These are phyloP conservation scores for Xylariaceae sp. DNA, from an alignment of 2,329 filamentous ascomycete species.

Conservation along the genomic window DNA sequence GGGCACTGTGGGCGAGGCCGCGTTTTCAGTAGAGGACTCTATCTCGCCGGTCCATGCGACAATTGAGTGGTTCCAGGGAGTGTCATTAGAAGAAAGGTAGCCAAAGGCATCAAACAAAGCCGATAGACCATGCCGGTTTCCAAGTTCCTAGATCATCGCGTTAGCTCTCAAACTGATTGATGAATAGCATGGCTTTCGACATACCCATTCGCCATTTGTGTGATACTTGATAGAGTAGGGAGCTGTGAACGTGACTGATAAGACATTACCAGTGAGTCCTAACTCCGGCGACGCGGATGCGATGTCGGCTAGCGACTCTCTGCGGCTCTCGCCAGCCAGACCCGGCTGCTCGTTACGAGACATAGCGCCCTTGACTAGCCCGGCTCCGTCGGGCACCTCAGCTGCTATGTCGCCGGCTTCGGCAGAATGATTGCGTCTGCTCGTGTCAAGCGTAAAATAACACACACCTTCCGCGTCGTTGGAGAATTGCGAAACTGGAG, in stretches of 20 bases:
- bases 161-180: slow-evolving; percentile 8
- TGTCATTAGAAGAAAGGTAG: slow-evolving; percentile 76
- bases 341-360: slow-evolving; percentile 41
- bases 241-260: slow-evolving; percentile 60
- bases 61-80: slow-evolving; percentile 85
- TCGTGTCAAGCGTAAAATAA: slow-evolving; percentile 33
- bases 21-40: slow-evolving; percentile 43
- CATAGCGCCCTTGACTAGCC: slow-evolving; percentile 30
- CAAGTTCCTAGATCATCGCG: slow-evolving; percentile 55
- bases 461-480: slow-evolving; percentile 22
- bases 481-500: slow-evolving; percentile 17
- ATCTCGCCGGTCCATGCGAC: slow-evolving; percentile 96
- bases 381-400: slow-evolving; percentile 14
- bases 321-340: slow-evolving; percentile 38
- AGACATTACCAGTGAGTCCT: slow-evolving; percentile 58
- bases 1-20: slow-evolving; percentile 45
- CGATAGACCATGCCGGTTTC: slow-evolving; percentile 76
- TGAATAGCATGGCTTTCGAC: slow-evolving; percentile 24
- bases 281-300: slow-evolving; percentile 52
- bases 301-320: slow-evolving; percentile 51
- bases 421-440: slow-evolving; percentile 24
- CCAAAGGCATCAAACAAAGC: slow-evolving; percentile 88
- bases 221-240: slow-evolving; percentile 55
- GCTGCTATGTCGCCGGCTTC: slow-evolving; percentile 13
- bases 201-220: slow-evolving; percentile 57